Evolutionary conservation across 768 basidiomycete genomes (phyloP).

Genomic region (Mycena latifolia): DNA sequence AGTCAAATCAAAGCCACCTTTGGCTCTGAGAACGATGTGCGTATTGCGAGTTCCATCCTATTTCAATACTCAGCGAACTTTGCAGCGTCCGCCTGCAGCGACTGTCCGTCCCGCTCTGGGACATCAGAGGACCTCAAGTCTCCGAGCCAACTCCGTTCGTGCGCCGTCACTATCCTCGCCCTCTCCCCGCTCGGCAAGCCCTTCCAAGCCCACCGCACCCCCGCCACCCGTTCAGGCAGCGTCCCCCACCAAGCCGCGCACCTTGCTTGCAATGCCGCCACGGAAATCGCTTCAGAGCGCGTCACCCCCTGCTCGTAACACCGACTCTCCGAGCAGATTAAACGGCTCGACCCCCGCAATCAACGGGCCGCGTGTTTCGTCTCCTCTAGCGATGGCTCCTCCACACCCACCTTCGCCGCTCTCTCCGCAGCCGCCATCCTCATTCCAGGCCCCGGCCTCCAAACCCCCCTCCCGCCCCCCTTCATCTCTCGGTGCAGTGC

Average conservation of each 20-base stretch:
- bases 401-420: conserved; percentile 40
- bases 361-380: conserved; percentile 40
- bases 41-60: conserved; percentile 8
- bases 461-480: conserved; percentile 44
- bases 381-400: conserved; percentile 46
- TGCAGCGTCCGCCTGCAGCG: conserved; percentile 33
- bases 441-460: conserved; percentile 36
- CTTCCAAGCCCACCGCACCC: conserved; percentile 59
- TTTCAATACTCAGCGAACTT: conserved; percentile 11
- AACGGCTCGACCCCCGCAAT: conserved; percentile 37
- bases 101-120: conserved; percentile 52
- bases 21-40: conserved; percentile 57
- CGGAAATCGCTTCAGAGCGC: conserved; percentile 56
- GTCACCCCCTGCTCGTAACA: conserved; percentile 28
- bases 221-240: conserved; percentile 45
- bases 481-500: conserved; percentile 37
- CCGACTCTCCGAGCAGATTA: conserved; percentile 51
- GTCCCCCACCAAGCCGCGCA: conserved; percentile 71
- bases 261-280: conserved; percentile 60
- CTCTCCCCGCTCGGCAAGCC: conserved; percentile 77
- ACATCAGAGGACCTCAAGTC: conserved; percentile 74
- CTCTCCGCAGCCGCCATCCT: conserved; percentile 25
- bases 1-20: conserved; percentile 82
- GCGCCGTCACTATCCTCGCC: conserved; percentile 57
- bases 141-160: conserved; percentile 55